A percentile compares a stretch with the other conserved stretches of the same genome.
phyloP scores from a whole-genome alignment of 495 filamentous ascomycete genomes.

The Talaromyces adpressus region DNA sequence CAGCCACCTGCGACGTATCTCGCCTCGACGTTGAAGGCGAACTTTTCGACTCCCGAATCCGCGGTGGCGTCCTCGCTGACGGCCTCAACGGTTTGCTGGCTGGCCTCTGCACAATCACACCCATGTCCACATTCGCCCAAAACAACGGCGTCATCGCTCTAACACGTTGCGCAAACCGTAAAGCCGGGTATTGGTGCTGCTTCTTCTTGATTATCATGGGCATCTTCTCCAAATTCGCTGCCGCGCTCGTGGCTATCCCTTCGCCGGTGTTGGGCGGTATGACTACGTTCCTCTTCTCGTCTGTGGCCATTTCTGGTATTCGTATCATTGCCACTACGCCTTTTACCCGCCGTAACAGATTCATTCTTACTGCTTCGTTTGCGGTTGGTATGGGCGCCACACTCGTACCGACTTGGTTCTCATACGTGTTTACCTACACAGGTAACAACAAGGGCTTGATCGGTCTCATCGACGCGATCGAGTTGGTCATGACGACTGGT shows the following conservation, averaged over 20 bases:
- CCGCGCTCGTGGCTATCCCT: constrained; percentile 77
- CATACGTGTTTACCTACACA: constrained; percentile 64
- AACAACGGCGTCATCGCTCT: constrained; percentile 93
- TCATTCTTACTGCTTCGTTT: constrained; percentile 76
- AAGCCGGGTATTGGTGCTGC: constrained; percentile 70
- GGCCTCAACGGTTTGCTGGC: constrained; percentile 78
- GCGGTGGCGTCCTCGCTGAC: constrained; percentile 80
- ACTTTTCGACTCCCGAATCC: constrained; percentile 81
- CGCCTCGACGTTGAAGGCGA: constrained; percentile 73
- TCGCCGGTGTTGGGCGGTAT: constrained; percentile 78
- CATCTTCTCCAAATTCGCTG: constrained; percentile 89
- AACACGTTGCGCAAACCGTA: constrained; percentile 83
- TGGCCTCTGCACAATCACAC: constrained; percentile 75
- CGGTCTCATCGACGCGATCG: constrained; percentile 79
- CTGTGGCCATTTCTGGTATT: constrained; percentile 80
- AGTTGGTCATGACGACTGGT: constrained; percentile 68
- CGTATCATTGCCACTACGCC: constrained; percentile 72
- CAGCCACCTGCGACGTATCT: constrained; percentile 66
- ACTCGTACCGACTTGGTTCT: constrained; percentile 71
- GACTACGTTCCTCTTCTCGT: constrained; percentile 85
- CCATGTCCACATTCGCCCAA: constrained; percentile 76
- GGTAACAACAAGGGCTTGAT: constrained; percentile 64
- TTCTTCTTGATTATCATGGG: constrained; percentile 85
- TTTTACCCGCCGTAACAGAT: constrained; percentile 81
- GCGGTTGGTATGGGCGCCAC: constrained; percentile 76